A percentile compares a stretch with the other conserved stretches of the same genome.
Evolutionary conservation across 2,329 filamentous ascomycete genomes (phyloP).

Genomic region (Paraphaeosphaeria minitans): DNA sequence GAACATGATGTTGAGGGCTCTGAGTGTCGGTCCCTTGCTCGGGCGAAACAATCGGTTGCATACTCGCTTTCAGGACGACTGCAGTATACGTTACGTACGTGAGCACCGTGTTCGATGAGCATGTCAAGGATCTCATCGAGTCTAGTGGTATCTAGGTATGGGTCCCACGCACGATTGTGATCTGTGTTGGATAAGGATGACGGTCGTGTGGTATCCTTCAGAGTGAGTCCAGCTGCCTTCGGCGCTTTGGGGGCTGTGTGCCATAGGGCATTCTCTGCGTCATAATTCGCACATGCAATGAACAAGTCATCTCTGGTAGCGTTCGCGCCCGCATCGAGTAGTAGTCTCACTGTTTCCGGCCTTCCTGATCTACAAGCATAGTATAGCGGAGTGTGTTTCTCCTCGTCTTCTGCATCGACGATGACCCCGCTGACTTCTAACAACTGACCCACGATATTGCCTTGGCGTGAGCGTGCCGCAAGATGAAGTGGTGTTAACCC

Average conservation of each 20-base stretch:
- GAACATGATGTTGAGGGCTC: not conserved
- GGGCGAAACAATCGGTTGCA: not conserved
- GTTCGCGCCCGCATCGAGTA: conserved; percentile 21
- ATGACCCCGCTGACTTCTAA: conserved; percentile 4
- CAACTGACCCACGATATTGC: conserved; percentile 43
- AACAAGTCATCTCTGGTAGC: not conserved
- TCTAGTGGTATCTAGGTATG: not conserved
- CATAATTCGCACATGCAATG: conserved; percentile 3
- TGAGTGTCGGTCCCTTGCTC: not conserved
- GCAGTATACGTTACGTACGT: not conserved
- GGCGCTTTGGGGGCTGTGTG: no score
- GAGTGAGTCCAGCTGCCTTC: not conserved
- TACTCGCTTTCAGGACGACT: not conserved
- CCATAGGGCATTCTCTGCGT: not conserved
- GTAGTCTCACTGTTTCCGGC: conserved; percentile 16
- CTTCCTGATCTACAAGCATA: conserved; percentile 22
- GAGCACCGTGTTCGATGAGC: not conserved
- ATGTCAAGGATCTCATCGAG: conserved; percentile 16
- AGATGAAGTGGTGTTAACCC: conserved; percentile 50
- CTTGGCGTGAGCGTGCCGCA: conserved; percentile 40
- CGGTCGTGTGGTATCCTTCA: not conserved
- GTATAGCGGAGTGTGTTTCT: conserved; percentile 15
- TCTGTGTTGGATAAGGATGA: not conserved
- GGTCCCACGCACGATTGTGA: not conserved
- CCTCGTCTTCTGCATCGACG: conserved; percentile 14